Conservation (phyloP, 1,139 yeast species). For the Suhomyces taliae region DNA sequence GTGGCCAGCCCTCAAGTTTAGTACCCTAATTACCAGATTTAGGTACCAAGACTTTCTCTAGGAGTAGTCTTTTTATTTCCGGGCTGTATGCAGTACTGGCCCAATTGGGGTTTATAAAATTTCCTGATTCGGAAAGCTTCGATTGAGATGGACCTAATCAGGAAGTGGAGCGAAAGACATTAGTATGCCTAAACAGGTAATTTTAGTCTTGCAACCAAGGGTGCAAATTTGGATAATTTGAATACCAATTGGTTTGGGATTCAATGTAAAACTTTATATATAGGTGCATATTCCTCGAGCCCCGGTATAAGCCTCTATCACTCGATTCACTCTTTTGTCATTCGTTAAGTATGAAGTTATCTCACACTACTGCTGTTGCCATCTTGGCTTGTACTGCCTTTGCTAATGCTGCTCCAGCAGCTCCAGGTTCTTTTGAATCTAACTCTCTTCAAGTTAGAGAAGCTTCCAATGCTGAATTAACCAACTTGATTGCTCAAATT, state of each 20-base stretch:
- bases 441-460: constrained; percentile 16
- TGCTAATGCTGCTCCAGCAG: constrained; percentile 32
- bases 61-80: background rate
- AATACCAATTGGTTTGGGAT: background rate
- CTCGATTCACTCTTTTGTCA: constrained; percentile 3
- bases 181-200: constrained; percentile 7
- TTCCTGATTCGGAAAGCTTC: constrained; percentile 5
- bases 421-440: constrained; percentile 7
- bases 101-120: background rate
- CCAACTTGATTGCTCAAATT: constrained; percentile 11
- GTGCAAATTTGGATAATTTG: constrained; percentile 5
- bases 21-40: background rate
- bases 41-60: constrained; percentile 7
- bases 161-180: constrained; percentile 1
- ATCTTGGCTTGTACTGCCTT: constrained; percentile 28
- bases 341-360: constrained; percentile 25
- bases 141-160: background rate
- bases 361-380: constrained; percentile 29
- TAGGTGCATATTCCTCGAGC: background rate
- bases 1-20: constrained; percentile 1
- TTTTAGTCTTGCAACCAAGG: constrained; percentile 2
- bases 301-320: background rate
- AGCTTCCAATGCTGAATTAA: constrained; percentile 23
- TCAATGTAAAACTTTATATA: background rate
- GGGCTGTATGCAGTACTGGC: constrained; percentile 6